Evolutionary conservation across 106 monocot genomes (phyloP), one percentile per base, ranked within the genome.

Genomic region (Dioscorea alata): DNA sequence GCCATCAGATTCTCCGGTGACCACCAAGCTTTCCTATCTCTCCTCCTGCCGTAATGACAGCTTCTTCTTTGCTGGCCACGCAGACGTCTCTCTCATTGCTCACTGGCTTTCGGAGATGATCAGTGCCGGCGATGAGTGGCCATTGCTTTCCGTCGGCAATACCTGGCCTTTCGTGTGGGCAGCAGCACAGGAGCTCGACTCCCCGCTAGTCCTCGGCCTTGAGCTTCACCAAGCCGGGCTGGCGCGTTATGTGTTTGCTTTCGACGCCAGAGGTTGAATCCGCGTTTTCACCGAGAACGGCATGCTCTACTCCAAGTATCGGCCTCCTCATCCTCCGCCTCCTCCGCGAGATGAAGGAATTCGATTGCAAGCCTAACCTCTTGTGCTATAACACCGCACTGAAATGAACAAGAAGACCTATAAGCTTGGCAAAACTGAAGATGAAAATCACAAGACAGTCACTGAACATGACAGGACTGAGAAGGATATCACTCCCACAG

Each of bases 231-330:
- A 71, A 69, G 60, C 81, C 10, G 89, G 85, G 21, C 79, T 87
- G 48, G 59, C 57, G 7, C 82, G 84, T 24, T 89, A 85, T 66
- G 70, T 92, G 13, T 59, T 92, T 13, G 80, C 85, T 0, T 74
- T 84, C 0, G 82, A 92, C 57, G 81, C 64, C 13, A 83, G 69
- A 13, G 92, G 92, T 13, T 76, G 86, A 49, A 87, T 97, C 58
- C 57, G 86, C 65, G 85, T 89, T 1, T 92, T 87, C 74, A 85
- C 89, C 0, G 97, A 97, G 81, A 81, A 78, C 59, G 97, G 92
- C 16, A 87, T 82, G 9, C 68, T 89, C 34, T 83, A 83, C n/a
- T n/a, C n/a, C n/a, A n/a, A n/a, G n/a, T n/a, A n/a, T n/a, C n/a
- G n/a, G n/a, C n/a, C n/a, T n/a, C n/a, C n/a, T n/a, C n/a, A n/a